A percentile compares a stretch with the other conserved stretches of the same genome.
These are phyloP conservation scores for Paspalum notatum DNA, from an alignment of 176 grass and related monocot genomes.

Conservation along the genomic window DNA sequence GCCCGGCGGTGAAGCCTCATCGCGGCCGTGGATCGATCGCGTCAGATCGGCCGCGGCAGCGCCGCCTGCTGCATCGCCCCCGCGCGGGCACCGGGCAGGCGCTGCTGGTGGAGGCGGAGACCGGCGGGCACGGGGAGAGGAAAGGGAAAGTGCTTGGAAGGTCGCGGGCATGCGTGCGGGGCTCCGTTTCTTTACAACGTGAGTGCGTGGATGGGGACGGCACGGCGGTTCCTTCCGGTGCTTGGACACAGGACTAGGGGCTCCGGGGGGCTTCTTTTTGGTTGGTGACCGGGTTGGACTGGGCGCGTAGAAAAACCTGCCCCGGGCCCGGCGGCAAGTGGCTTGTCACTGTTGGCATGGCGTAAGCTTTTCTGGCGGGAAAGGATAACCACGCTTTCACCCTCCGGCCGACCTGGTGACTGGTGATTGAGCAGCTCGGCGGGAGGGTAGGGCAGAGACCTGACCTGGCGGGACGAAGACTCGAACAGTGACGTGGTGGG, in stretches of 20 bases:
- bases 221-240: neutral
- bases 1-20: conserved; percentile 34
- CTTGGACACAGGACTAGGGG: conserved; percentile 11
- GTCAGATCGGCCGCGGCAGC: conserved; percentile 30
- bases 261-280: neutral
- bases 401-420: neutral
- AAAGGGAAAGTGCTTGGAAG: conserved; percentile 41
- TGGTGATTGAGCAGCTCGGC: too few relatives aligned
- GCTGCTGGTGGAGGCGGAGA: conserved; percentile 3
- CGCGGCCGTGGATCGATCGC: neutral
- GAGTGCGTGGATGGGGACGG: neutral
- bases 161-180: conserved; percentile 31
- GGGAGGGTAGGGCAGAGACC: neutral
- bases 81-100: neutral
- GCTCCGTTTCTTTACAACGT: conserved; percentile 8
- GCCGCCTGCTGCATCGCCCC: conserved; percentile 27
- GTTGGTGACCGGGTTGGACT: conserved; percentile 49
- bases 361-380: neutral
- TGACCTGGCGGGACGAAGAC: neutral
- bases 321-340: neutral
- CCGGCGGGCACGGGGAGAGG: neutral
- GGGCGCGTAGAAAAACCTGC: conserved; percentile 32
- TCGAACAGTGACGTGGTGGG: neutral
- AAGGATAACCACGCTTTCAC: conserved; percentile 5
- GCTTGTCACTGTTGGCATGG: conserved; percentile 9